A percentile compares a stretch with the other conserved stretches of the same genome.
Evolutionary conservation across 1,139 yeast genomes (phyloP).

Genomic region (Spathaspora sp.): DNA sequence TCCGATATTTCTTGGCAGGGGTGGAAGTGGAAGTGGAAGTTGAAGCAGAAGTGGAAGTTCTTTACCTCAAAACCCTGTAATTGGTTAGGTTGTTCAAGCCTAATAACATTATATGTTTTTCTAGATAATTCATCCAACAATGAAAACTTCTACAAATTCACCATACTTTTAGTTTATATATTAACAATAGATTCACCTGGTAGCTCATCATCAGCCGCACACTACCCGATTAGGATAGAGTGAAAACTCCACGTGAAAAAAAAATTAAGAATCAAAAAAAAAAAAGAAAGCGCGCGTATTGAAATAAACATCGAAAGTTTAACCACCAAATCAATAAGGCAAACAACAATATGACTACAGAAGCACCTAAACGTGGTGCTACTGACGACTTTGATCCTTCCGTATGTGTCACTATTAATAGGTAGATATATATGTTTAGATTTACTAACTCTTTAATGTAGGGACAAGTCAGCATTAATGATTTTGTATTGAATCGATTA

Average conservation of each 20-base stretch:
- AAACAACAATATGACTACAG: neutral
- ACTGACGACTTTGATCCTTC: neutral
- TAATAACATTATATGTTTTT: too few species aligned
- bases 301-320: neutral
- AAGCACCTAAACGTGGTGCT: neutral
- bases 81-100: too few species aligned
- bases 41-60: too few species aligned
- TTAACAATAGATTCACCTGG: too few species aligned
- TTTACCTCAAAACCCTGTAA: too few species aligned
- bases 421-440: neutral
- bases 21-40: too few species aligned
- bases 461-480: conserved; percentile 3
- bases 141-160: too few species aligned
- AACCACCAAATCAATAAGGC: neutral
- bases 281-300: neutral
- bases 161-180: too few species aligned
- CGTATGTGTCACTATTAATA: neutral
- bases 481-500: conserved; percentile 3
- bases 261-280: neutral
- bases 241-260: neutral
- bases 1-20: neutral
- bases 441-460: neutral
- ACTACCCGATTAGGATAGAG: neutral
- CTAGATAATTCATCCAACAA: too few species aligned
- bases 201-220: neutral